Percentiles rank a stretch among this genome's conserved stretches.
Conservation (phyloP, 306 rosid genomes). For the Prunus campanulata region DNA sequence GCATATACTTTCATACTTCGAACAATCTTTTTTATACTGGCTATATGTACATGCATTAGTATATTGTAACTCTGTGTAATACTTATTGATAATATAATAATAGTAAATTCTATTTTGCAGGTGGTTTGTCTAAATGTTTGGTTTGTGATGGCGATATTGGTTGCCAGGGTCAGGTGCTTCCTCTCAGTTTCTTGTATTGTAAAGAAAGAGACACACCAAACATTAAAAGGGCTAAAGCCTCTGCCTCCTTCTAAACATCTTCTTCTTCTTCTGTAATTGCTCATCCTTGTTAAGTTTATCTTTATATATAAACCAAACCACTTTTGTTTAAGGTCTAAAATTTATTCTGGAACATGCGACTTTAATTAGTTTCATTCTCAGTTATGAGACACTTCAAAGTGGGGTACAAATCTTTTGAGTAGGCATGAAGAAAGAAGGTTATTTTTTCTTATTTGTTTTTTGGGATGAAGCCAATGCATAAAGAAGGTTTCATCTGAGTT, state of each 20-base stretch:
- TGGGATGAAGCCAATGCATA: neutral
- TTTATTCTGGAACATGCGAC: neutral
- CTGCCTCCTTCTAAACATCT: neutral
- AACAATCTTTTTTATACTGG: too few relatives aligned
- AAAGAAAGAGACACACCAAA: slow-evolving; percentile 25
- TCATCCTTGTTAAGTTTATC: too few relatives aligned
- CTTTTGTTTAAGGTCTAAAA: neutral
- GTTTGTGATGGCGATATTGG: slow-evolving; percentile 18
- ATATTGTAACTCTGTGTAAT: too few relatives aligned
- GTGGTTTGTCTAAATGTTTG: slow-evolving; percentile 9
- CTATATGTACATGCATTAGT: too few relatives aligned
- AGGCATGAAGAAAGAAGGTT: neutral
- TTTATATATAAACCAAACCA: neutral
- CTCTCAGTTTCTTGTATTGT: slow-evolving; percentile 5
- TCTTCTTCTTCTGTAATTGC: too few relatives aligned
- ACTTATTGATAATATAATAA: neutral
- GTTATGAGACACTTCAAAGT: neutral
- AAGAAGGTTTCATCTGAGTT: neutral
- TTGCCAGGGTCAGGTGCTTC: neutral
- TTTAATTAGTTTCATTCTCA: neutral
- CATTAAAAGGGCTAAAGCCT: neutral
- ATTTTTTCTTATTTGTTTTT: neutral
- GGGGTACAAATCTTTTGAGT: slow-evolving; percentile 2
- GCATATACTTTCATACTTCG: too few relatives aligned
- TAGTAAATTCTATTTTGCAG: neutral